Conservation (phyloP, 2,329 filamentous ascomycete species). For the Epicoccum nigrum region DNA sequence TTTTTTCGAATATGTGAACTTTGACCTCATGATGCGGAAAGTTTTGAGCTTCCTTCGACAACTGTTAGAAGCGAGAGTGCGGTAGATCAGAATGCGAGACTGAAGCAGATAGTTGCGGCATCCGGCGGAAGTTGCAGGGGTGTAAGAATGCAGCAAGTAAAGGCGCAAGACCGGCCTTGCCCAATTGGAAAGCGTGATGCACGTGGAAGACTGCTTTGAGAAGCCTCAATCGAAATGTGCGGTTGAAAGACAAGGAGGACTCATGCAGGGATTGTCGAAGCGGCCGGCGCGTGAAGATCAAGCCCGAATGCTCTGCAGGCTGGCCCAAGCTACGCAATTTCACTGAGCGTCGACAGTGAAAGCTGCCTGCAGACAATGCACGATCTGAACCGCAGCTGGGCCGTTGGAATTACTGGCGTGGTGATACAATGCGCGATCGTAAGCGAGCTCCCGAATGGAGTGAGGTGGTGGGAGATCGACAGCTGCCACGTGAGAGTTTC, state of each 20-base stretch:
- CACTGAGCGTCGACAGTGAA: constrained; percentile 6
- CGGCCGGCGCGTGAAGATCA: constrained; percentile 5
- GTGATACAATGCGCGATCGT: constrained; percentile 18
- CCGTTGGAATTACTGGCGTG: constrained; percentile 2
- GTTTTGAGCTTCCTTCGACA: constrained; percentile 13
- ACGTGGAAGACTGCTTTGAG: not conserved
- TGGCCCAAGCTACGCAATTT: not conserved
- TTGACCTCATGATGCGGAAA: constrained; percentile 19
- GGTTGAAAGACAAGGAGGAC: not conserved
- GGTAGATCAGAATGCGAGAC: not conserved
- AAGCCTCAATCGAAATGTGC: not conserved
- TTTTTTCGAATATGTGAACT: constrained; percentile 29
- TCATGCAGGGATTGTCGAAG: not conserved
- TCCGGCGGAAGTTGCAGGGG: constrained; percentile 18
- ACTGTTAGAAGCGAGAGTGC: constrained; percentile 16
- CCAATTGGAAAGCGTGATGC: not conserved
- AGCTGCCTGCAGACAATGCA: constrained; percentile 18
- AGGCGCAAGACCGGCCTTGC: constrained; percentile 7
- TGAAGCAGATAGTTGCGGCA: constrained; percentile 11
- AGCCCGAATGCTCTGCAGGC: not conserved
- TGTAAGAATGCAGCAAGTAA: constrained; percentile 13
- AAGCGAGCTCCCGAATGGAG: constrained; percentile 20
- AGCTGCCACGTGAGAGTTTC: constrained; percentile 15
- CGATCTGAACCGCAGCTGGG: constrained; percentile 1
- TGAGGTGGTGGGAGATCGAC: constrained; percentile 17